These are phyloP conservation scores for Skeletonema menzelii DNA, from an alignment of 108 stramenopile genomes.

Conservation along the genomic window DNA sequence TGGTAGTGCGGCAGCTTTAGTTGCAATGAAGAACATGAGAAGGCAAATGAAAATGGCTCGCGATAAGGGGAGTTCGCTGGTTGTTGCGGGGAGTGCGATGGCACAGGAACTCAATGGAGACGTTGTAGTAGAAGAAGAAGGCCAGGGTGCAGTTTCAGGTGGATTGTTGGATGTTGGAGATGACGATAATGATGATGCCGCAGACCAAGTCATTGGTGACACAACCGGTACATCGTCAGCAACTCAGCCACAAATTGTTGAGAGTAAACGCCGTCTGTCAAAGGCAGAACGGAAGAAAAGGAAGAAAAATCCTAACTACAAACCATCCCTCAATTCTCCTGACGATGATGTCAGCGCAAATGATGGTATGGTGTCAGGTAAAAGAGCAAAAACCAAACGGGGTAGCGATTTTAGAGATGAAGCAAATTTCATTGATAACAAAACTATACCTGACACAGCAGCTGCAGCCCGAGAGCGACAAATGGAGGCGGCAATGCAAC, in stretches of 20 bases:
- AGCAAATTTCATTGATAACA: slow-evolving; percentile 86
- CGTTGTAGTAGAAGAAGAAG: slow-evolving; percentile 21
- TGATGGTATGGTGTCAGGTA: slow-evolving; percentile 3
- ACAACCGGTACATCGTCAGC: not conserved
- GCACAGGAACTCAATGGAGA: slow-evolving; percentile 61
- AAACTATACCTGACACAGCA: slow-evolving; percentile 67
- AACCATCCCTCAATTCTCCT: slow-evolving; percentile 1
- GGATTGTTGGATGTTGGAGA: slow-evolving; percentile 10
- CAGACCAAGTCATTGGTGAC: not conserved
- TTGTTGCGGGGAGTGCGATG: slow-evolving; percentile 70
- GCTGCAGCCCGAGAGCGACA: slow-evolving; percentile 69
- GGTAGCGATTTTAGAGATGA: slow-evolving; percentile 80
- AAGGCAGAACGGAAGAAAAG: slow-evolving; percentile 89
- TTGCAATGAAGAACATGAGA: slow-evolving; percentile 90
- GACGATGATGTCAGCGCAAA: not conserved
- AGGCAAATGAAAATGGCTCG: slow-evolving; percentile 87
- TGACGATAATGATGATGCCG: not conserved
- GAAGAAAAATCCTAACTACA: slow-evolving; percentile 69
- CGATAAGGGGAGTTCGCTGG: slow-evolving; percentile 75
- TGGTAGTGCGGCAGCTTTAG: slow-evolving; percentile 63
- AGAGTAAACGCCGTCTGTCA: slow-evolving; percentile 79
- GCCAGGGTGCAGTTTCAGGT: not conserved
- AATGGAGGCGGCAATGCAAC: slow-evolving; percentile 89
- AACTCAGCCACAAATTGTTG: not conserved
- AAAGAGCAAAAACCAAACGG: slow-evolving; percentile 60